Evolutionary conservation across 169 alveolate species (phyloP).

Genomic region (Plasmodium chabaudi): DNA sequence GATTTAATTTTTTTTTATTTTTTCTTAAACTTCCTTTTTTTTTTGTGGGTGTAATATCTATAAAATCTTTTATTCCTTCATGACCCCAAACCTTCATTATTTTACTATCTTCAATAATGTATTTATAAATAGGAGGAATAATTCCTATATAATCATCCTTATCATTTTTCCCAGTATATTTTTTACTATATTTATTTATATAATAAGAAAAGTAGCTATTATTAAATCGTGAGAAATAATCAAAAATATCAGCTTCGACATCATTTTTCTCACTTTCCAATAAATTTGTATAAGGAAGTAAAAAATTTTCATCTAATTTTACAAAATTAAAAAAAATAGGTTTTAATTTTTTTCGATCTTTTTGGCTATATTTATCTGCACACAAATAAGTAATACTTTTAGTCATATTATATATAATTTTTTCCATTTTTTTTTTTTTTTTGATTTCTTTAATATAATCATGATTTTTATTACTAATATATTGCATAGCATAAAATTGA

Average conservation of each 20-base stretch:
- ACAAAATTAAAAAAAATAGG: constrained; percentile 23
- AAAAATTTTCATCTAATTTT: constrained; percentile 1
- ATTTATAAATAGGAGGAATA: constrained; percentile 72
- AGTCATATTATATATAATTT: constrained; percentile 47
- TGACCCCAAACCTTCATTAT: constrained; percentile 16
- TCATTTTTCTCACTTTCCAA: not conserved
- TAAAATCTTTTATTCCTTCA: constrained; percentile 3
- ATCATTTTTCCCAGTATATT: not conserved
- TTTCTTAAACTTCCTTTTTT: not conserved
- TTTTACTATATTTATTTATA: not conserved
- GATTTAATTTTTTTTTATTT: constrained; percentile 3
- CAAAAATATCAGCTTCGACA: not conserved
- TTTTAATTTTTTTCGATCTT: constrained; percentile 14
- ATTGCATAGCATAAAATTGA: constrained; percentile 33
- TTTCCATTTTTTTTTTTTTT: constrained; percentile 50
- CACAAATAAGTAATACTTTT: constrained; percentile 21
- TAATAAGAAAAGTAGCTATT: too few species aligned
- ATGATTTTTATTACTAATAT: constrained; percentile 28
- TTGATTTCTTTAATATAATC: constrained; percentile 11
- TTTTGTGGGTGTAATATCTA: not conserved
- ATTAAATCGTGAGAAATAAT: not conserved
- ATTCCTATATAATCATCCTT: constrained; percentile 22
- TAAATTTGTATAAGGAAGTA: not conserved
- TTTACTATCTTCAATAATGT: constrained; percentile 26
- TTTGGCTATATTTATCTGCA: constrained; percentile 18